A percentile compares a stretch with the other conserved stretches of the same genome.
These are phyloP conservation scores for Edhazardia aedis DNA, from an alignment of 371 early-diverging fungal species.

Conservation along the genomic window DNA sequence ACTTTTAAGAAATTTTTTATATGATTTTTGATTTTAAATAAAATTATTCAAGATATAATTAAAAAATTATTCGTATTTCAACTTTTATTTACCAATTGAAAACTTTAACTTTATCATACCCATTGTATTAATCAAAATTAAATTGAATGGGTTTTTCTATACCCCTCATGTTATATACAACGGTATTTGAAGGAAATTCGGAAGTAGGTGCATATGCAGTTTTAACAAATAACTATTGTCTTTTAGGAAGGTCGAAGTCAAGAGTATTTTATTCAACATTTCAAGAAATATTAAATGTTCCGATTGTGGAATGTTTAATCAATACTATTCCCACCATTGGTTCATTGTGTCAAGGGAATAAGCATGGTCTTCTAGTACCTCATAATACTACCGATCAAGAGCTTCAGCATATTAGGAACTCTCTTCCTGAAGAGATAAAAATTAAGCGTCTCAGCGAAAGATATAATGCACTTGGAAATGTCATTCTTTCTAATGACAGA, in stretches of 20 bases:
- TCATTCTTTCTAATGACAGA: slow-evolving; percentile 96
- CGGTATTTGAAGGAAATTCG: slow-evolving; percentile 77
- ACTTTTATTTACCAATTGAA: too few species aligned
- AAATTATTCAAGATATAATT: too few species aligned
- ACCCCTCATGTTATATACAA: neutral
- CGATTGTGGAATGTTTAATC: slow-evolving; percentile 91
- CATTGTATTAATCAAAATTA: too few species aligned
- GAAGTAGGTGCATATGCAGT: slow-evolving; percentile 90
- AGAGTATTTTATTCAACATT: slow-evolving; percentile 34
- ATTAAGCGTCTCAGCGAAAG: slow-evolving; percentile 92
- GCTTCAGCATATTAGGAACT: slow-evolving; percentile 83
- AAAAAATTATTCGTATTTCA: too few species aligned
- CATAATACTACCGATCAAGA: slow-evolving; percentile 93
- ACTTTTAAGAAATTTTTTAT: too few species aligned
- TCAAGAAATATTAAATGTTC: slow-evolving; percentile 73
- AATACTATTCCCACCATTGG: slow-evolving; percentile 90
- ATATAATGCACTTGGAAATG: slow-evolving; percentile 89
- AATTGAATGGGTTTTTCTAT: too few species aligned
- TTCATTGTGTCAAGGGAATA: slow-evolving; percentile 73
- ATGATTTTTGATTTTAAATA: too few species aligned
- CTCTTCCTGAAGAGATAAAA: slow-evolving; percentile 72
- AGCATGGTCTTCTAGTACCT: slow-evolving; percentile 82
- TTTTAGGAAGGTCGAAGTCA: slow-evolving; percentile 89
- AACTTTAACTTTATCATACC: too few species aligned
- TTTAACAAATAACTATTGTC: slow-evolving; percentile 90